Evolutionary conservation across 108 stramenopile species (phyloP), one percentile per base, ranked within the genome.

Genomic region (Craspedostauros australis): DNA sequence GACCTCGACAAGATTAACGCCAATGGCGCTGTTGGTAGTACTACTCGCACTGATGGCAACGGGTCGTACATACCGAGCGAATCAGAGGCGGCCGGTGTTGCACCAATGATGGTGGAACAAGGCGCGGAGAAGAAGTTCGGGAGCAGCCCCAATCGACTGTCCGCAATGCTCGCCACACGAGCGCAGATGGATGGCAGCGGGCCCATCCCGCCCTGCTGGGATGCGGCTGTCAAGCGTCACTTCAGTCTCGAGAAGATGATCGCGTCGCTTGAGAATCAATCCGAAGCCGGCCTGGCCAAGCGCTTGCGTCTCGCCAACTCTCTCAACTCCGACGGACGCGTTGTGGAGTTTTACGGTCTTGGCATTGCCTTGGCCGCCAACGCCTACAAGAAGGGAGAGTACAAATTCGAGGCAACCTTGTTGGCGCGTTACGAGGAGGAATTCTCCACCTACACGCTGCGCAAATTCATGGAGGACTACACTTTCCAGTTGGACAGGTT

Each of bases 201-300:
- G n/a, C n/a, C n/a, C n/a, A n/a, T n/a, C n/a, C n/a, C n/a, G n/a
- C 21, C 30, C 18, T 9, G 11, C 16, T 86, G 84, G 84, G 80
- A 86, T 62, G 80, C 84, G 3, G 84, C 84, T 23, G 80, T 86
- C n/a, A 86, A 86, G 31, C 62, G 84, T 5, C 84, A 75, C 0
- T 86, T 81, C 31, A 64, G 68, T 18, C 50, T 78, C 0, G 38
- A 43, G n/a, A 86, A 86, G 42, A 86, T 86, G 84, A 14, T 79
- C 19, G 64, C 73, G 1, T 86, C 76, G 24, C 49, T 86, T 16
- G 61, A 86, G 55, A 63, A 58, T 23, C 65, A 71, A 6, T 50
- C 55, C n/a, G 84, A 86, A 51, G 84, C 84, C 39, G 84, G 80
- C 20, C 56, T 86, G 20, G 84, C 79, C 19, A 86, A 86, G 51